Percentiles rank a stretch among this genome's conserved stretches.
Conservation (phyloP, 345 rosid species). For the Toxicodendron radicans region DNA sequence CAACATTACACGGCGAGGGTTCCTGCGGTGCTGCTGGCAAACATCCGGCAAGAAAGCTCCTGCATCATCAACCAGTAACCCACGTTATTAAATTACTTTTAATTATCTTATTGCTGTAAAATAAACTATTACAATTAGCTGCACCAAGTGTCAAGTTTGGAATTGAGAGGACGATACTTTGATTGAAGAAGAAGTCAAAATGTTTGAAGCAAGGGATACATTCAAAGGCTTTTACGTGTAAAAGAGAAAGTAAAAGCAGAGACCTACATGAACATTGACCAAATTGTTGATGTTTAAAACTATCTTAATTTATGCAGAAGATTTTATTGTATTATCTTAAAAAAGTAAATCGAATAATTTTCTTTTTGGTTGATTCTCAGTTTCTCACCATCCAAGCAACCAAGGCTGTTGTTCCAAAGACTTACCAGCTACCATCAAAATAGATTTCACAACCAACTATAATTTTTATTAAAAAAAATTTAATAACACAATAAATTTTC, state of each 20-base stretch:
- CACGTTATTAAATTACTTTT: background rate
- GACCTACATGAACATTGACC: too few species aligned
- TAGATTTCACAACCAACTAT: background rate
- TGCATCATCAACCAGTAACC: slow-evolving; percentile 27
- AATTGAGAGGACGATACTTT: slow-evolving; percentile 17
- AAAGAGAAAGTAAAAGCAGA: slow-evolving; percentile 4
- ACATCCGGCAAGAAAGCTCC: slow-evolving; percentile 91
- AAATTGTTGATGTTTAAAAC: background rate
- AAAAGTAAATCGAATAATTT: background rate
- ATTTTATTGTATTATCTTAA: too few species aligned
- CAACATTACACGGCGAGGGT: slow-evolving; percentile 77
- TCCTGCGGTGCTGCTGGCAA: slow-evolving; percentile 55
- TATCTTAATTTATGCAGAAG: too few species aligned
- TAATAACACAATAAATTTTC: background rate
- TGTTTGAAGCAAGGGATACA: slow-evolving; percentile 1
- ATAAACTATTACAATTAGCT: background rate
- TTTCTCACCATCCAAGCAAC: background rate
- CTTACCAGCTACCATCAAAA: background rate
- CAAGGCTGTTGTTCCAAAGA: background rate
- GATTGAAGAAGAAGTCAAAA: slow-evolving; percentile 23
- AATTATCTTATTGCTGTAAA: too few species aligned
- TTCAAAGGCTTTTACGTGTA: background rate
- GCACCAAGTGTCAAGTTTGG: background rate
- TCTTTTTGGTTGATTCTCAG: background rate
- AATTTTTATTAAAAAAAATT: background rate